Conservation (phyloP, 805 yeast species). For the Lipomyces mesembrius region DNA sequence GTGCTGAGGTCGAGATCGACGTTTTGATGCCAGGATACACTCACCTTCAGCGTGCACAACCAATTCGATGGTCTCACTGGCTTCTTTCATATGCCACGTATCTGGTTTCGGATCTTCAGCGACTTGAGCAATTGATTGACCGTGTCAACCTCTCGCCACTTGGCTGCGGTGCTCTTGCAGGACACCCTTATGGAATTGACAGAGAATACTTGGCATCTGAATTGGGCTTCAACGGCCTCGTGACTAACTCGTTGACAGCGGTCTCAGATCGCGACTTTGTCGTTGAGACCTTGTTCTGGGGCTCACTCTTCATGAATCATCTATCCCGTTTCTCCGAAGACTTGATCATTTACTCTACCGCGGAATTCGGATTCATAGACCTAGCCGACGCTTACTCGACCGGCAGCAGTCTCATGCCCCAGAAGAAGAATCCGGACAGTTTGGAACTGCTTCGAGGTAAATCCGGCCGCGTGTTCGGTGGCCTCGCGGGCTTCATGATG, state of each 20-base stretch:
- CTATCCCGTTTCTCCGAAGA: slow-evolving; percentile 94
- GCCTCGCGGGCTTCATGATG: slow-evolving; percentile 94
- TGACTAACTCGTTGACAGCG: slow-evolving; percentile 96
- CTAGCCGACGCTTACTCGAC: slow-evolving; percentile 98
- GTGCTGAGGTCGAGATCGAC: slow-evolving; percentile 87
- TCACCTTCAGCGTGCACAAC: slow-evolving; percentile 97
- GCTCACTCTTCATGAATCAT: slow-evolving; percentile 91
- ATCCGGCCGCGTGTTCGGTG: slow-evolving; percentile 96
- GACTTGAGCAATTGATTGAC: slow-evolving; percentile 76
- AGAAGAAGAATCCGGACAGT: slow-evolving; percentile 97
- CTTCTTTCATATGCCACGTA: slow-evolving; percentile 92
- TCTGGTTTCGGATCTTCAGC: slow-evolving; percentile 84
- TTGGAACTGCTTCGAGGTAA: slow-evolving; percentile 94
- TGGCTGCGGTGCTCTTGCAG: slow-evolving; percentile 98
- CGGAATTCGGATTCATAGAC: slow-evolving; percentile 93
- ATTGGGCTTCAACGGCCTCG: slow-evolving; percentile 79
- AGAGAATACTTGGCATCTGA: slow-evolving; percentile 83
- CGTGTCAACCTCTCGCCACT: slow-evolving; percentile 89
- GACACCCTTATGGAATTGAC: slow-evolving; percentile 99
- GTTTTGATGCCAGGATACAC: slow-evolving; percentile 99
- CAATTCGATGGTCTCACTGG: slow-evolving; percentile 99
- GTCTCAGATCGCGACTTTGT: slow-evolving; percentile 98
- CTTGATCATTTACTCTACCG: slow-evolving; percentile 92
- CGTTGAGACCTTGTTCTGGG: slow-evolving; percentile 95
- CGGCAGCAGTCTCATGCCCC: slow-evolving; percentile 98